Evolutionary conservation across 2,329 filamentous ascomycete genomes (phyloP), one percentile per base, ranked within the genome.

Genomic region (Monilinia fructicola): DNA sequence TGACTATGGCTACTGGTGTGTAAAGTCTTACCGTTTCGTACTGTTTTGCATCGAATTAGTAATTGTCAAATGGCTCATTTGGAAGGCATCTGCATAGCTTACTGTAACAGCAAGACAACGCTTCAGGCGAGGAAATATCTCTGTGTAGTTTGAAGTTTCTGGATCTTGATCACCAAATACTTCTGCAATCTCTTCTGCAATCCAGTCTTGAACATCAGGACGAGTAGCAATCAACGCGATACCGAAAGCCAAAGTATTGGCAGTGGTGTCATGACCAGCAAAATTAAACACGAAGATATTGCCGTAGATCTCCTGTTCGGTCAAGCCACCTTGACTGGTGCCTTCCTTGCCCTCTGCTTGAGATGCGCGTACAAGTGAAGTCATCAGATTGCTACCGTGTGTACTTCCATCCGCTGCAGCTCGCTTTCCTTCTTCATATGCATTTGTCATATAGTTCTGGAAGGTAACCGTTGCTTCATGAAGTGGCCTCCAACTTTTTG

Each of bases 271-370:
- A 14, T 61, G 59, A 40, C 62, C 52, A 31, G 62, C 62, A 10
- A 64, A 64, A 56, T 56, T 64, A 23, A 64, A 64, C 3, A 64
- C 38, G 28, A 64, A 64, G 11, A 64, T 64, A 48, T 64, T 64
- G 14, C 62, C 62, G n/a, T 56, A 64, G 14, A 64, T 64, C 21
- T 64, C 62, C 26, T 58, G 63, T 28, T 65, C 63, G 21, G 63
- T 58, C 44, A 65, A 23, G 21, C 63, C 63, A 14, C 38, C 35
- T 50, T 64, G 62, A 16, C 31, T 35, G 9, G 44, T 21, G 16
- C 54, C 63, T 40, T 65, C 31, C 31, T 35, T 35, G 31, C 31
- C 55, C 21, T 54, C 61, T 1, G 50, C 26, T 35, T 64, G 48
- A 23, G 61, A 64, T 9, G 63, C 63, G 5, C 54, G 63, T 44